Conservation (phyloP, 768 basidiomycete genomes). For the Pisolithus sp. region DNA sequence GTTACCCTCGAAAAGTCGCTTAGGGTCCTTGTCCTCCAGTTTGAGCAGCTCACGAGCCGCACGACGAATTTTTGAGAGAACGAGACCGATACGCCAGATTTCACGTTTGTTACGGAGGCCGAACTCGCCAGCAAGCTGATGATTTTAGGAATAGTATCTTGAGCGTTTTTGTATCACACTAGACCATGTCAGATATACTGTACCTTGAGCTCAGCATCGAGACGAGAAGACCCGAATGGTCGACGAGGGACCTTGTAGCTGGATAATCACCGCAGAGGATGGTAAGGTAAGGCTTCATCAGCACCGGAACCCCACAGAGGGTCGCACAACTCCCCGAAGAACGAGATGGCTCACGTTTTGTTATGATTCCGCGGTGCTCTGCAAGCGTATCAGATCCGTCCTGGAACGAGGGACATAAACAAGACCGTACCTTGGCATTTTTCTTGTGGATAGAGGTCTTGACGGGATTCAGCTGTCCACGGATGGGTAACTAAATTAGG, state of each 20-base stretch:
- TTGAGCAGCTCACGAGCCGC: conserved; percentile 99
- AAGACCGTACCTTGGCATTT: conserved; percentile 74
- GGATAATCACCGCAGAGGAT: conserved; percentile 49
- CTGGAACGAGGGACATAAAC: background rate
- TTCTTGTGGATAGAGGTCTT: conserved; percentile 46
- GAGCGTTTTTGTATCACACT: background rate
- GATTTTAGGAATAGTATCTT: background rate
- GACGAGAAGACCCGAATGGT: conserved; percentile 94
- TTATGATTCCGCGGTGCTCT: conserved; percentile 90
- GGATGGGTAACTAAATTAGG: conserved; percentile 26
- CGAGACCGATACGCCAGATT: conserved; percentile 99
- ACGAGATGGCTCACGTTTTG: conserved; percentile 74
- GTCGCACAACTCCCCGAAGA: conserved; percentile 37
- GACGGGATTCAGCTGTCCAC: conserved; percentile 19
- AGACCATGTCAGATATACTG: background rate
- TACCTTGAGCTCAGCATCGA: conserved; percentile 99
- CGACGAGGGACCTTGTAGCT: conserved; percentile 99
- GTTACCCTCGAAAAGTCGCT: conserved; percentile 99
- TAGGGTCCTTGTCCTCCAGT: conserved; percentile 98
- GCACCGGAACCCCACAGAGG: conserved; percentile 64
- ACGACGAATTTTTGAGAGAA: conserved; percentile 99
- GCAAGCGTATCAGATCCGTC: conserved; percentile 29
- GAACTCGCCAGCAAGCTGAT: conserved; percentile 97
- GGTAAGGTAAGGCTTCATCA: conserved; percentile 57
- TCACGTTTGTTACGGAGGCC: conserved; percentile 99